Evolutionary conservation across 257 asterid genomes (phyloP).

Genomic region (Rubia yunnanensis): DNA sequence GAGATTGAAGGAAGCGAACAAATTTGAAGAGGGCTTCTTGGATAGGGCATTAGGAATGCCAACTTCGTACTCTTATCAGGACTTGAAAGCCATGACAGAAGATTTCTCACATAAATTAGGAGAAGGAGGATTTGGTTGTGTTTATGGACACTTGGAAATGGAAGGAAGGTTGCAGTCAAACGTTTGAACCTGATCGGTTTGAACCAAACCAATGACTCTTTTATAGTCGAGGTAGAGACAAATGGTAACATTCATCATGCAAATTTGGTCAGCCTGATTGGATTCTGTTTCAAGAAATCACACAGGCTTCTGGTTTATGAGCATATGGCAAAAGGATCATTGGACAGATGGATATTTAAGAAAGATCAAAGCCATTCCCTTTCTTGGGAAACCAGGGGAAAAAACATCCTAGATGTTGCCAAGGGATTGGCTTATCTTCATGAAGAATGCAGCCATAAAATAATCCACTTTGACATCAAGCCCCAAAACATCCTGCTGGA

Average conservation of each 20-base stretch:
- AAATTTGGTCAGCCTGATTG: conserved; percentile 22
- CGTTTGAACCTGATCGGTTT: conserved; percentile 1
- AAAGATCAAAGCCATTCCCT: conserved; percentile 4
- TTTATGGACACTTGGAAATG: conserved; percentile 8
- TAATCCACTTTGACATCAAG: conserved; percentile 24
- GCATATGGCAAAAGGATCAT: conserved; percentile 21
- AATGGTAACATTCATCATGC: conserved; percentile 21
- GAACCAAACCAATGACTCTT: conserved; percentile 7
- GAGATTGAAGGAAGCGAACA: not conserved
- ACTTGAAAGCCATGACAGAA: conserved; percentile 8
- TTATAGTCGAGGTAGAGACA: conserved; percentile 14
- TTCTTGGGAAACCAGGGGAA: conserved; percentile 13
- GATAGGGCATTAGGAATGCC: conserved; percentile 12
- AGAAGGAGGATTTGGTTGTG: conserved; percentile 22
- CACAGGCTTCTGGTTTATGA: conserved; percentile 23
- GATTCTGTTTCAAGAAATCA: conserved; percentile 15
- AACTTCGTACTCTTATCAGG: conserved; percentile 9
- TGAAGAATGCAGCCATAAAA: conserved; percentile 22
- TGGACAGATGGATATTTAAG: conserved; percentile 17
- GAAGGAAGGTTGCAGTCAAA: conserved; percentile 19
- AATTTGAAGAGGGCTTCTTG: conserved; percentile 2
- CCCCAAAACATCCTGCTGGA: conserved; percentile 26
- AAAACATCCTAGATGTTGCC: conserved; percentile 14
- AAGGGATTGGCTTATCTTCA: conserved; percentile 22
- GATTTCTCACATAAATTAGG: conserved; percentile 16